Evolutionary conservation across 2,329 filamentous ascomycete species (phyloP), one percentile per base, ranked within the genome.

Genomic region (Laburnicola sp.): DNA sequence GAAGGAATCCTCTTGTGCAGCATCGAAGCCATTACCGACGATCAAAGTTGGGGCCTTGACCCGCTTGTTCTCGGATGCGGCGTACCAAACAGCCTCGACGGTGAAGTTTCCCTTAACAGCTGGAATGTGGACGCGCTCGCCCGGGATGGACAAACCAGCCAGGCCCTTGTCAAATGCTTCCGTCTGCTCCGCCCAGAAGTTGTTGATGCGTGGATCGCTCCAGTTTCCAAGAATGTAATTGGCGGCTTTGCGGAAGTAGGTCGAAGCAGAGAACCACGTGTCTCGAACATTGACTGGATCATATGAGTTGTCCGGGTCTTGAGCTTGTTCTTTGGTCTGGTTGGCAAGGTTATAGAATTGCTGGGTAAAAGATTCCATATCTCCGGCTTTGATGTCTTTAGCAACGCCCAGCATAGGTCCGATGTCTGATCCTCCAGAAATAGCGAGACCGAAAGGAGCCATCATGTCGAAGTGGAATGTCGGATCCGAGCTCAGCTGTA

Each of bases 361-460:
- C 7, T 25, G 34, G 41, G 59, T 60, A 41, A 53, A 67, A 51
- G 56, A 16, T 63, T 60, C n/a, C 23, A 53, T 59, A 46, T 65
- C 54, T 6, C 63, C 60, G 4, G 66, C 51, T 3, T 55, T 49
- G 38, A 71, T 63, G 45, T 60, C 50, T 2, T 49, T 51, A 7
- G 68, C 68, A 23, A 60, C 63, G 16, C 60, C 60, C 3, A 76
- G 60, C 0, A 75, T 62, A 11, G 74, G 68, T 23, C 63, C 66
- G 0, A 71, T 60, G 23, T 72, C 66, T 10, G 67, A 50, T 27
- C 71, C 71, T n/a, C 36, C 48, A 27, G 25, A 35, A 34, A 46
- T 46, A 6, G 23, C 35, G 3, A 22, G 8, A 11, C 43, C 31
- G 7, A 45, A 22, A 16, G 31, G 25, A 16, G 25, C 16, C 4